Evolutionary conservation across 2,329 filamentous ascomycete species (phyloP), one percentile per base, ranked within the genome.

Genomic region (Harringtonia lauricola): DNA sequence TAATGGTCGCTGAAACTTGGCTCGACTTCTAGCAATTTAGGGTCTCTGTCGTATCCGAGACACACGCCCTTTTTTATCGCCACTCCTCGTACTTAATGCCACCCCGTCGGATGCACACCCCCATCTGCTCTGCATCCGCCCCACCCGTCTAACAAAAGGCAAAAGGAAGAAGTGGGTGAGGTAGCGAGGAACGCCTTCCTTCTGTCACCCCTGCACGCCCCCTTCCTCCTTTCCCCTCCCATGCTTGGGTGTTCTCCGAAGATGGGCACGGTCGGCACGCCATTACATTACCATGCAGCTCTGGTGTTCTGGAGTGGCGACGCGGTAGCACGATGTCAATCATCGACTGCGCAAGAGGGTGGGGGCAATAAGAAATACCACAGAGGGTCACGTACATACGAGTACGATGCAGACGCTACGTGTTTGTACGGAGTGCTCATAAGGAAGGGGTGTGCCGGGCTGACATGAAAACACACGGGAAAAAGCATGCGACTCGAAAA

Each of bases 11-110:
- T 47, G 44, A 48, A 50, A 52, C 50, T 37, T 48, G 39, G 42
- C 44, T 44, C 19, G 34, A 46, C 46, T 39, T 48, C 38, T 45
- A 48, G 46, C 41, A 43, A 47, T 49, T 44, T 44, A 42, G 45
- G 39, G 47, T 41, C 44, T 37, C 39, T 44, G 49, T 46, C 44
- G 47, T 48, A 50, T 52, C 48, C 48, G 45, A 49, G 48, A 50
- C 48, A 49, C 43, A 15, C 41, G 31, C 41, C 28, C 34, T 21
- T 33, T 33, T 17, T 18, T 30, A 14, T 30, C 29, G 30, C 12
- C 24, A 26, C 30, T 8, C 30, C 31, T 19, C 39, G 15, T 31
- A 30, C 24, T 15, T 41, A 33, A 4, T 9, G 9, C 7, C 15
- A 31, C 22, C 26, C 31, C 22, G 29, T 44, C 17, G 21, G 41